These are phyloP conservation scores for Parastagonospora nodorum DNA, from an alignment of 2,329 filamentous ascomycete species.

Conservation along the genomic window DNA sequence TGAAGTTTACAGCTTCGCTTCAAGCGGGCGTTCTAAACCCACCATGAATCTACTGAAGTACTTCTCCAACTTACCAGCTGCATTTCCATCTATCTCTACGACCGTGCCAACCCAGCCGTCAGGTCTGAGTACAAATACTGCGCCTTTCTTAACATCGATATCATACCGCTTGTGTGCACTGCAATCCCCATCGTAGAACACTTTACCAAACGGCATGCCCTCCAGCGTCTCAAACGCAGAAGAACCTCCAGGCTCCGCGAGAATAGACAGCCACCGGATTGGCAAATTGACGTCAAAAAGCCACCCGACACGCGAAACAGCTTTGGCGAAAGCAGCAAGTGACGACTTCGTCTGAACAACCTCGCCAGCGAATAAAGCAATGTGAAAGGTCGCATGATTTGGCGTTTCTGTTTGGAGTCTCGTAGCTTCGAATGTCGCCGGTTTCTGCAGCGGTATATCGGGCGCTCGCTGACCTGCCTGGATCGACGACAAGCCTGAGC, in stretches of 20 bases:
- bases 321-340: constrained; percentile 16
- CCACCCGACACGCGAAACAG: constrained; percentile 8
- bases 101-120: constrained; percentile 42
- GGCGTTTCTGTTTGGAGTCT: constrained; percentile 53
- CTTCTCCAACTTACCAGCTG: constrained; percentile 14
- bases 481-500: constrained; percentile 15
- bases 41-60: constrained; percentile 31
- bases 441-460: constrained; percentile 53
- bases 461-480: constrained; percentile 53
- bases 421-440: constrained; percentile 52
- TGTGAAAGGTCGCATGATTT: constrained; percentile 51
- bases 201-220: constrained; percentile 40
- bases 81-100: constrained; percentile 11
- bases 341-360: constrained; percentile 16
- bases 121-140: constrained; percentile 38
- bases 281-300: constrained; percentile 17
- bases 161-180: constrained; percentile 42
- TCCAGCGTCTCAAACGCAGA: constrained; percentile 38
- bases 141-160: constrained; percentile 23
- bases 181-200: constrained; percentile 42
- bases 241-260: constrained; percentile 28
- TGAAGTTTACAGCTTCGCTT: no score
- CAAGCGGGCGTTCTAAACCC: not conserved
- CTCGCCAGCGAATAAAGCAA: constrained; percentile 51
- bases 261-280: constrained; percentile 33